phyloP scores from a whole-genome alignment of 202 grass and related monocot genomes.

The Elaeis oleifera region DNA sequence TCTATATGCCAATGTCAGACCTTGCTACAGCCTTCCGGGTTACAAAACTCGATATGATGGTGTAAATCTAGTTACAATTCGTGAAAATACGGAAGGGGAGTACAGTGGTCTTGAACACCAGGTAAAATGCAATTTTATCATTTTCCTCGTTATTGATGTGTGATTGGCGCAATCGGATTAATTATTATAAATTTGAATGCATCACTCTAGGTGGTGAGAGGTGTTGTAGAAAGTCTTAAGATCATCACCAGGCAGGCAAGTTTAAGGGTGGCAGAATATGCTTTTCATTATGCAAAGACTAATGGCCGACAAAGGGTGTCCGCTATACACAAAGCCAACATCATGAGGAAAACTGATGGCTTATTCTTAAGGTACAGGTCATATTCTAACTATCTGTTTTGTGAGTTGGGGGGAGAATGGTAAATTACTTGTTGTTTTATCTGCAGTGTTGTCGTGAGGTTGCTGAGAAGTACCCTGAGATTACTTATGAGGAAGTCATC shows the following conservation, averaged over 20 bases:
- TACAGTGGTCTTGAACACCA: constrained; percentile 99
- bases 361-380: constrained; percentile 78
- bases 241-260: constrained; percentile 98
- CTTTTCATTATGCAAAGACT: constrained; percentile 86
- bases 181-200: neutral
- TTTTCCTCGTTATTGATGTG: neutral
- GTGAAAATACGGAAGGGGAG: constrained; percentile 97
- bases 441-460: constrained; percentile 95
- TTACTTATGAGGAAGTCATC: constrained; percentile 88
- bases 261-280: constrained; percentile 97
- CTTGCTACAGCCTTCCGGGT: constrained; percentile 81
- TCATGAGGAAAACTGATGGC: constrained; percentile 96
- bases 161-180: neutral
- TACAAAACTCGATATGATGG: constrained; percentile 94
- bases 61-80: constrained; percentile 96
- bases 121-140: constrained; percentile 24
- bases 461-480: constrained; percentile 90
- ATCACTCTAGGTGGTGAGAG: constrained; percentile 70
- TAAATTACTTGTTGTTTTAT: constrained; percentile 4
- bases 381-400: neutral
- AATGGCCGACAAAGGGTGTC: constrained; percentile 84
- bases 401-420: neutral
- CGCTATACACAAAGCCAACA: constrained; percentile 97
- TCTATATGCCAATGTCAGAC: constrained; percentile 90
- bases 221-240: constrained; percentile 96